A percentile compares a stretch with the other conserved stretches of the same genome.
phyloP scores from a whole-genome alignment of 305 asterid genomes.

The Rubia balearica region DNA sequence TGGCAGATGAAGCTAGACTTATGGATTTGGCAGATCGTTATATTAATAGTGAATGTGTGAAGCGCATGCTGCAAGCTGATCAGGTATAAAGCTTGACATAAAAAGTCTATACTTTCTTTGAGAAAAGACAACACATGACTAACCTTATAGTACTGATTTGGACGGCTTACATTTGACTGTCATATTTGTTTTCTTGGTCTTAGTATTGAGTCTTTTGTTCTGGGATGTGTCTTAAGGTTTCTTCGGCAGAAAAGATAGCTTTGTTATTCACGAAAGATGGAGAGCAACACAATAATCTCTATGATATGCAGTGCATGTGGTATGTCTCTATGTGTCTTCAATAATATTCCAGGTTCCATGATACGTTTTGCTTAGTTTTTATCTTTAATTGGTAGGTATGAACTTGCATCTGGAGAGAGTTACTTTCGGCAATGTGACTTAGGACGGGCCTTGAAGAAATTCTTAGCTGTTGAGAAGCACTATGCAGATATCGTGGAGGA shows the following conservation, averaged over 20 bases:
- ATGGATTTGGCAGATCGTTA: constrained; percentile 99
- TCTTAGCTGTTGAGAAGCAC: constrained; percentile 93
- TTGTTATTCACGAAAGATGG: constrained; percentile 94
- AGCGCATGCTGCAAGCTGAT: constrained; percentile 98
- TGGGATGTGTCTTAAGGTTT: constrained; percentile 45
- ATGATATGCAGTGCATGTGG: constrained; percentile 99
- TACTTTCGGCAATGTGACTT: constrained; percentile 84
- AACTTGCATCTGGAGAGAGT: constrained; percentile 93
- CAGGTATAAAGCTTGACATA: constrained; percentile 42
- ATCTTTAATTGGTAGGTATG: constrained; percentile 54
- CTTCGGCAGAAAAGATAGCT: constrained; percentile 89
- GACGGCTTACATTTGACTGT: background rate
- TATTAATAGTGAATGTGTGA: constrained; percentile 89
- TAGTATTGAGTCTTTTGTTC: constrained; percentile 17
- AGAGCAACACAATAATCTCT: constrained; percentile 92
- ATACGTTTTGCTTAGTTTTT: constrained; percentile 4
- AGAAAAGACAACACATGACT: background rate
- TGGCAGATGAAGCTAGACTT: constrained; percentile 98
- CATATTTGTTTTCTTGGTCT: constrained; percentile 2
- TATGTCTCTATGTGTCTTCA: constrained; percentile 26
- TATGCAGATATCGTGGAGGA: constrained; percentile 94
- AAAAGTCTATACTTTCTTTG: background rate
- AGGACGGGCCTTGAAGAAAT: constrained; percentile 95
- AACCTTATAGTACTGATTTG: background rate
- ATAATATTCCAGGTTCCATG: background rate